Conservation (phyloP, 805 yeast genomes). For the Yamadazyma philogaea region DNA sequence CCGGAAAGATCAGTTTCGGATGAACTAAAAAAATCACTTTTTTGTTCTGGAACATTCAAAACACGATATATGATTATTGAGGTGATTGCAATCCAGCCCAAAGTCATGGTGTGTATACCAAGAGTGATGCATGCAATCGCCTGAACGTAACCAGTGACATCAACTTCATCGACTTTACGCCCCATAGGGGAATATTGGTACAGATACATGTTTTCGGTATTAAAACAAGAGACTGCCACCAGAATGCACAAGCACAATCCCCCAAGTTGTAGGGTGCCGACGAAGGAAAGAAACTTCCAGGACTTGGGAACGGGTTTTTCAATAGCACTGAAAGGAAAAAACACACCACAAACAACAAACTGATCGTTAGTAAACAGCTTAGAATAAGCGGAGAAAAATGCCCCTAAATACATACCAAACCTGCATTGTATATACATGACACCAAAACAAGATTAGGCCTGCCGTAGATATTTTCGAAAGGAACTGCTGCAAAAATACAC, state of each 20-base stretch:
- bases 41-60: background rate
- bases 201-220: constrained; percentile 23
- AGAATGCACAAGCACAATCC: constrained; percentile 19
- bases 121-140: constrained; percentile 19
- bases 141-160: constrained; percentile 30
- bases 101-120: constrained; percentile 11
- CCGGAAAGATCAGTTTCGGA: background rate
- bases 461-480: constrained; percentile 32
- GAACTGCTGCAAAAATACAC: constrained; percentile 27
- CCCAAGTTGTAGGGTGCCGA: constrained; percentile 18
- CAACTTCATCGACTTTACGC: constrained; percentile 16
- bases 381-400: background rate
- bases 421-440: constrained; percentile 18
- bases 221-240: constrained; percentile 20
- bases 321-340: constrained; percentile 22
- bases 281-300: constrained; percentile 3
- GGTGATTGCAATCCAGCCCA: background rate
- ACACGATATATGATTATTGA: background rate
- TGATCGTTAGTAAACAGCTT: background rate
- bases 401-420: constrained; percentile 19
- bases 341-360: constrained; percentile 13
- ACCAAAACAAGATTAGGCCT: constrained; percentile 27
- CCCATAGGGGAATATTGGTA: constrained; percentile 17
- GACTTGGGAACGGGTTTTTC: constrained; percentile 6
- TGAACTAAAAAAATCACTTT: background rate